These are phyloP conservation scores for Colletotrichum spinosum DNA, from an alignment of 2,329 filamentous ascomycete species.

Conservation along the genomic window DNA sequence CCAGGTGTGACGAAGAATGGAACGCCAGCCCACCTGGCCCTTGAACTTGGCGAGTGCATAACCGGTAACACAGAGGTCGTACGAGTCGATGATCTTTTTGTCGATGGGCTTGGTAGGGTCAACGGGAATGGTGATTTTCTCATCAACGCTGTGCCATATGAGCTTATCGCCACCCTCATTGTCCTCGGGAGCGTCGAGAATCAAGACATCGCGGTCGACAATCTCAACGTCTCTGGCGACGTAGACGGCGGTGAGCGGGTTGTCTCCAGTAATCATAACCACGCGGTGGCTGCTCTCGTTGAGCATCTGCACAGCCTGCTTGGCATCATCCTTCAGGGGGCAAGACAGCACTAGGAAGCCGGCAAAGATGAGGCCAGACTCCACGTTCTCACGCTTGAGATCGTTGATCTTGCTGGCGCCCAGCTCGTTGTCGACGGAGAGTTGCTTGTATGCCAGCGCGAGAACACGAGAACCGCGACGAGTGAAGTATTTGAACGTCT, in stretches of 20 bases:
- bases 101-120: constrained; percentile 87
- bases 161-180: constrained; percentile 83
- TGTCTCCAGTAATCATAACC: constrained; percentile 99
- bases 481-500: constrained; percentile 98
- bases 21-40: constrained; percentile 78
- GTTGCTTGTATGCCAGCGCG: constrained; percentile 92
- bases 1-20: constrained; percentile 90
- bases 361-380: constrained; percentile 86
- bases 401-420: constrained; percentile 90
- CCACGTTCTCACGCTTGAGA: constrained; percentile 91
- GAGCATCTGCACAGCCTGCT: constrained; percentile 93
- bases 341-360: constrained; percentile 97
- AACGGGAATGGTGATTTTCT: constrained; percentile 86
- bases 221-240: constrained; percentile 97
- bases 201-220: constrained; percentile 93
- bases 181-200: constrained; percentile 93
- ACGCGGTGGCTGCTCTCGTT: constrained; percentile 99
- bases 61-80: constrained; percentile 95
- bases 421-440: constrained; percentile 84
- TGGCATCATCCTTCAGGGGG: constrained; percentile 95
- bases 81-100: constrained; percentile 80
- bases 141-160: constrained; percentile 95
- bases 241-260: constrained; percentile 94
- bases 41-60: constrained; percentile 93
- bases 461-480: constrained; percentile 94